Percentiles rank a stretch among this genome's conserved stretches.
These are phyloP conservation scores for Trichoderma breve DNA, from an alignment of 2,329 filamentous ascomycete genomes.

Conservation along the genomic window DNA sequence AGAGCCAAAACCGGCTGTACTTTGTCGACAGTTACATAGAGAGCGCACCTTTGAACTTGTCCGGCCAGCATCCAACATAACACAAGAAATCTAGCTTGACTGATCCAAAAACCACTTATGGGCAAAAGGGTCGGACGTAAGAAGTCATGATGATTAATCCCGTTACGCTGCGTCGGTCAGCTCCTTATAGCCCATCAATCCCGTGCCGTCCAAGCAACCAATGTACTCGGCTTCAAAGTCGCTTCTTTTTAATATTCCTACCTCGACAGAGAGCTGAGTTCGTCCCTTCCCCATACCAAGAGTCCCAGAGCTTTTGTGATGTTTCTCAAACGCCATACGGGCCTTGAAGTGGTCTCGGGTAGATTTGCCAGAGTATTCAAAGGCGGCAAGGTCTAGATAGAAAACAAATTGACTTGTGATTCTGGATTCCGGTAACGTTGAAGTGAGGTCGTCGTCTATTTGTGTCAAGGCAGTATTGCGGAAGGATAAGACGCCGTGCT, in stretches of 20 bases:
- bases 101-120: too few species aligned
- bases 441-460: not conserved
- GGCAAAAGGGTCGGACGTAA: too few species aligned
- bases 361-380: not conserved
- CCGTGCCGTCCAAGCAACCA: not conserved
- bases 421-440: not conserved
- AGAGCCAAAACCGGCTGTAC: too few species aligned
- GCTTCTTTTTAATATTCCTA: not conserved
- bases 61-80: too few species aligned
- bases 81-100: too few species aligned
- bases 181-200: not conserved
- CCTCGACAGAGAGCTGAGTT: not conserved
- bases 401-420: not conserved
- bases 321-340: not conserved
- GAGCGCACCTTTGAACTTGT: too few species aligned
- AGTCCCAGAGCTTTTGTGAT: not conserved
- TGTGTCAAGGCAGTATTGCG: not conserved
- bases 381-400: not conserved
- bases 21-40: too few species aligned
- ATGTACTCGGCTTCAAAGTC: slow-evolving; percentile 3
- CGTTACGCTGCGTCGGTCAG: not conserved
- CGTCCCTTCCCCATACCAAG: not conserved
- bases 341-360: not conserved
- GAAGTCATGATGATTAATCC: not conserved
- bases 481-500: slow-evolving; percentile 2